Evolutionary conservation across 208 protist species (phyloP).

Genomic region (Trichomonas gallinae): DNA sequence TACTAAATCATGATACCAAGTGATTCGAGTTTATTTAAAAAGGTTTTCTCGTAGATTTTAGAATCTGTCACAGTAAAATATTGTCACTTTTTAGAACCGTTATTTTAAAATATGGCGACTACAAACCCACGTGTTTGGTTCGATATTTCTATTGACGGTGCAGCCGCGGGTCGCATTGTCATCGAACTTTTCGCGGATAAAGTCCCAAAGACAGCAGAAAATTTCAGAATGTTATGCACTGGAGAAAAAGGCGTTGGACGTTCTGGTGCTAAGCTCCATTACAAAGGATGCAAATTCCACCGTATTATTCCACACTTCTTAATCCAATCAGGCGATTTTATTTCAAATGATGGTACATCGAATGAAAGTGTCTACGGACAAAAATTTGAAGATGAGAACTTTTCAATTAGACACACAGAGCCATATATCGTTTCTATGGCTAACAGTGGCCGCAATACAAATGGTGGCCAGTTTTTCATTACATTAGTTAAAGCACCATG

Average conservation of each 20-base stretch:
- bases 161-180: background rate
- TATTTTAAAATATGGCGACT: background rate
- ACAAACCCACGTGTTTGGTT: conserved; percentile 12
- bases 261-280: conserved; percentile 40
- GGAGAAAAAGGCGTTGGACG: conserved; percentile 29
- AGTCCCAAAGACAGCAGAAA: conserved; percentile 23
- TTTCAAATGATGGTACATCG: conserved; percentile 53
- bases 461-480: conserved; percentile 61
- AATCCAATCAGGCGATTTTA: conserved; percentile 50
- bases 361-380: conserved; percentile 49
- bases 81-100: background rate
- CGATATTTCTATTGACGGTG: background rate
- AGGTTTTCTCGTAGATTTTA: too few species aligned
- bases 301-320: conserved; percentile 60
- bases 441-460: conserved; percentile 55
- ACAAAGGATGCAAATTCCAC: conserved; percentile 55
- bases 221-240: conserved; percentile 23
- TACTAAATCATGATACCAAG: too few species aligned
- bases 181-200: background rate
- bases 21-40: too few species aligned
- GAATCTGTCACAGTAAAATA: too few species aligned
- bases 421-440: conserved; percentile 61
- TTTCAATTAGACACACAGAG: background rate
- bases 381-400: conserved; percentile 51
- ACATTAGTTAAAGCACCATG: conserved; percentile 46